Conservation (phyloP, 768 basidiomycete genomes). For the Macrolepiota fuliginosa region DNA sequence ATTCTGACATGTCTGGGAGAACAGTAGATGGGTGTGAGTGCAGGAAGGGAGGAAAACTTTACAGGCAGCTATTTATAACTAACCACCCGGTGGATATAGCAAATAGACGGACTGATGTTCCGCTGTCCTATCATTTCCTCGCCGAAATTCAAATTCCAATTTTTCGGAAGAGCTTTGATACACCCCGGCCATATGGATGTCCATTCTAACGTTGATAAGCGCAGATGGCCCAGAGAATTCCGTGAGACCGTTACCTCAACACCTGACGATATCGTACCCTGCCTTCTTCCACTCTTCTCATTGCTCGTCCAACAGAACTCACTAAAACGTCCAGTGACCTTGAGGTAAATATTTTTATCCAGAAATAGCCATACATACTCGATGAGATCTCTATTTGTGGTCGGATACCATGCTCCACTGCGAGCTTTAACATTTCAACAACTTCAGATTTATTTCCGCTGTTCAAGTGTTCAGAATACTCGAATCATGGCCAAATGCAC, state of each 20-base stretch:
- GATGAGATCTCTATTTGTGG: constrained; percentile 45
- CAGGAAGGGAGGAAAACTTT: too few species aligned
- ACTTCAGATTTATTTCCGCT: constrained; percentile 60
- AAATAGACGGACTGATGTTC: too few species aligned
- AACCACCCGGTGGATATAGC: too few species aligned
- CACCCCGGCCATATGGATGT: too few species aligned
- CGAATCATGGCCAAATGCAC: neutral
- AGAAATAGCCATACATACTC: constrained; percentile 20
- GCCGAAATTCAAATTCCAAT: too few species aligned
- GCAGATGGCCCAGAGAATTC: too few species aligned
- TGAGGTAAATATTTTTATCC: neutral
- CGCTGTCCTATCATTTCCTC: too few species aligned
- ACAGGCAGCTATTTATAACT: too few species aligned
- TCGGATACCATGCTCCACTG: constrained; percentile 49
- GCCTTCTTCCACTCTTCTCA: neutral
- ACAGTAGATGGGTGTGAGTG: too few species aligned
- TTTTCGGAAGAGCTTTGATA: too few species aligned
- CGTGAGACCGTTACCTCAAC: neutral
- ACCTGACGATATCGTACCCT: neutral
- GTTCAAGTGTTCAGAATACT: constrained; percentile 13
- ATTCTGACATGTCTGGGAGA: neutral
- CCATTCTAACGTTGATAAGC: too few species aligned
- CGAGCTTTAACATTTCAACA: constrained; percentile 56
- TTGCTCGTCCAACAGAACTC: neutral
- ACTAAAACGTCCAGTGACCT: neutral